Conservation (phyloP, 352 stramenopile species). For the Pythium vanterpoolii region DNA sequence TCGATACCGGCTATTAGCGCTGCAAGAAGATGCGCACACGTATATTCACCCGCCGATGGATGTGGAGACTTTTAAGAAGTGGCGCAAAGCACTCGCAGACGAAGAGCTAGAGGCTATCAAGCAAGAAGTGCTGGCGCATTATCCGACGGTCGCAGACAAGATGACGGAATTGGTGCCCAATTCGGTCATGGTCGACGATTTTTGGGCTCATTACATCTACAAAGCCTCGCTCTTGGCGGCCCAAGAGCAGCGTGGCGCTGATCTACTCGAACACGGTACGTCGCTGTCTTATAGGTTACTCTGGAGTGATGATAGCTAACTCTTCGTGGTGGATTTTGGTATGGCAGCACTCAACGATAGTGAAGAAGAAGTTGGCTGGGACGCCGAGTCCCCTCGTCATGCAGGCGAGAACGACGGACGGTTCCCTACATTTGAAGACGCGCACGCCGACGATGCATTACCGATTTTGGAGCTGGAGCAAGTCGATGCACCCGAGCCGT, state of each 20-base stretch:
- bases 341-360: constrained; percentile 50
- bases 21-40: constrained; percentile 65
- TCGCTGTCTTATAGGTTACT: not conserved
- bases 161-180: constrained; percentile 57
- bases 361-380: constrained; percentile 70
- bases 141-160: constrained; percentile 54
- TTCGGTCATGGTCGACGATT: constrained; percentile 42
- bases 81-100: constrained; percentile 29
- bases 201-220: constrained; percentile 76
- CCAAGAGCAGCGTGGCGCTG: constrained; percentile 59
- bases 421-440: constrained; percentile 35
- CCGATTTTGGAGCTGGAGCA: constrained; percentile 2
- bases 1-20: constrained; percentile 51
- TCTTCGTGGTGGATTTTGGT: constrained; percentile 2
- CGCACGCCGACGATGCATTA: constrained; percentile 1
- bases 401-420: constrained; percentile 33
- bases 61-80: constrained; percentile 63
- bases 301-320: not conserved
- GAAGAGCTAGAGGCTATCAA: constrained; percentile 44
- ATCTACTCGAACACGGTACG: constrained; percentile 62
- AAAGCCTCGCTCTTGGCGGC: constrained; percentile 66
- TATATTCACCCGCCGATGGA: constrained; percentile 57
- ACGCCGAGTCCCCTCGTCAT: constrained; percentile 47
- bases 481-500: not conserved
- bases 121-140: constrained; percentile 58